Conservation (phyloP, 169 alveolate genomes). For the Plasmodium yoelii region DNA sequence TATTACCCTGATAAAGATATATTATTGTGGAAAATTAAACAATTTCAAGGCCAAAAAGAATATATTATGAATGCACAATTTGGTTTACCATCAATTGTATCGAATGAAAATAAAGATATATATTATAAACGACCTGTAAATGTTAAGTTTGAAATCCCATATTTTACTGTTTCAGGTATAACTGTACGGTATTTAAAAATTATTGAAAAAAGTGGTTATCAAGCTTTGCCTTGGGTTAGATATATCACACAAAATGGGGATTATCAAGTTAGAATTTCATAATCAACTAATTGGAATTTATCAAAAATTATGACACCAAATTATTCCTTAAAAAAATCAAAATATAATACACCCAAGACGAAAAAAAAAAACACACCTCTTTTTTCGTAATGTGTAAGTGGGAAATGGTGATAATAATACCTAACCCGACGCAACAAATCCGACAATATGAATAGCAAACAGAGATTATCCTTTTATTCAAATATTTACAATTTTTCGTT, state of each 20-base stretch:
- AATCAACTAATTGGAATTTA: constrained; percentile 9
- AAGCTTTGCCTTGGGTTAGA: constrained; percentile 99
- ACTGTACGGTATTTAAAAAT: constrained; percentile 98
- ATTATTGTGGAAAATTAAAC: constrained; percentile 96
- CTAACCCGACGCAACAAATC: too few species aligned
- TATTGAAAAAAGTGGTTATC: constrained; percentile 97
- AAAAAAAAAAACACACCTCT: too few species aligned
- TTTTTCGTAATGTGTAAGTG: too few species aligned
- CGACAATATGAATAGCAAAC: too few species aligned
- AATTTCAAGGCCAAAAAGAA: constrained; percentile 99
- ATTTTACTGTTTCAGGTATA: constrained; percentile 99
- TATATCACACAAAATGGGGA: constrained; percentile 99
- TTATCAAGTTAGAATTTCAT: constrained; percentile 97
- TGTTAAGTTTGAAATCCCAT: constrained; percentile 99
- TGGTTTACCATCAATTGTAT: constrained; percentile 96
- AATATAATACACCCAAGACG: background rate
- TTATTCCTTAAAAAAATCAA: background rate
- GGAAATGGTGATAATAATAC: too few species aligned
- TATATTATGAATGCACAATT: constrained; percentile 96
- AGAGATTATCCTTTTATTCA: too few species aligned
- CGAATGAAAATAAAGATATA: constrained; percentile 92
- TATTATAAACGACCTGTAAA: constrained; percentile 95
- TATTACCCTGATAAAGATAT: constrained; percentile 97
- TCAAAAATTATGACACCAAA: background rate
- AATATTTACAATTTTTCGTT: too few species aligned